Evolutionary conservation across 192 early-diverging fungal species (phyloP), one percentile per base, ranked within the genome.

Genomic region (Coemansia sp.): DNA sequence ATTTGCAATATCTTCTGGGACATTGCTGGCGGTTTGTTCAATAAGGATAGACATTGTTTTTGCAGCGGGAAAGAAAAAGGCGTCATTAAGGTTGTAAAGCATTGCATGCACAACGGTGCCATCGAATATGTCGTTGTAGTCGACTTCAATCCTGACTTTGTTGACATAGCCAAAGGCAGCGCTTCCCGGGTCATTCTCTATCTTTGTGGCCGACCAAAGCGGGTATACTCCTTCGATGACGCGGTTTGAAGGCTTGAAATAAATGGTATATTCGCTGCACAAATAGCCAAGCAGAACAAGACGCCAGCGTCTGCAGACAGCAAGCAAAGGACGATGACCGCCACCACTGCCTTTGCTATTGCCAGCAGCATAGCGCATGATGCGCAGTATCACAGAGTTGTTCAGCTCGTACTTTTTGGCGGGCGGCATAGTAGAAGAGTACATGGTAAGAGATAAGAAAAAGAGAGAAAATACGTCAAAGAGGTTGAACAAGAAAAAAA

Each of bases 51-150:
- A 40, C 56, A 58, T 58, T 7, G 56, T 58, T n/a, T 40, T 37
- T 17, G 56, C 56, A 14, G 32, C 38, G 4, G 56, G 56, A 40
- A 58, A 58, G n/a, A 5, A n/a, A 58, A 58, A 58, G 16, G 56
- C 11, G 14, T 58, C 56, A 13, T 58, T 58, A 14, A 58, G n/a
- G n/a, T 58, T 58, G 37, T 58, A 58, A 2, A 58, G 56, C 5
- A 71, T 64, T 13, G 55, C 25, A 8, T 60, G 63, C 16, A 64
- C 62, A 20, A 43, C 71, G 37, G 60, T 53, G 12, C 71, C 71
- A 13, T 61, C 63, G n/a, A 72, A 72, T 6, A 72, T 72, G 32
- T 25, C 19, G 49, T 62, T 65, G 43, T 67, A 67, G 49, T 72
- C 64, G 7, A 67, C n/a, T 10, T 43, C 37, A 10, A 72, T 49